phyloP scores from a whole-genome alignment of 164 flowering plant genomes.

The Litsea cubeba region DNA sequence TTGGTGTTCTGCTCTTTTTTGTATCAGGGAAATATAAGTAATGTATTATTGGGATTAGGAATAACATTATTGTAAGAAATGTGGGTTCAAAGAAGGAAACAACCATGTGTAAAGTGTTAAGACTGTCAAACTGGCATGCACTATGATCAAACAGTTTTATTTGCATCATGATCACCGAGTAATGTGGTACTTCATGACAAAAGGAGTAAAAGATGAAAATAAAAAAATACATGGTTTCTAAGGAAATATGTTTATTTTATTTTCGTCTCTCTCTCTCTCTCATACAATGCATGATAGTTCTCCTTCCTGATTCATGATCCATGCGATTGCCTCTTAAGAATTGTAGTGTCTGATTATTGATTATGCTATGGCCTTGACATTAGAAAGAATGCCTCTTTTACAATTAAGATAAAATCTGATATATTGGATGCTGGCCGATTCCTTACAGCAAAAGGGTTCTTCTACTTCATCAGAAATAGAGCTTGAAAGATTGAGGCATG shows the following conservation, averaged over 20 bases:
- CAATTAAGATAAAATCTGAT: not conserved
- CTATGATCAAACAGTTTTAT: not conserved
- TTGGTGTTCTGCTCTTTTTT: not conserved
- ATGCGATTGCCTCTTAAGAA: not conserved
- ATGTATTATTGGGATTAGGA: not conserved
- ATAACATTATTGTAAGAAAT: no score
- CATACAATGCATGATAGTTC: no score
- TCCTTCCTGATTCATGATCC: no score
- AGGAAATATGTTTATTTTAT: not conserved
- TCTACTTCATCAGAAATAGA: constrained; percentile 63
- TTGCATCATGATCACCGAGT: not conserved
- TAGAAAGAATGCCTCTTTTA: not conserved
- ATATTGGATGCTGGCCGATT: not conserved
- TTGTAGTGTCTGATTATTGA: not conserved
- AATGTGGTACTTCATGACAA: not conserved
- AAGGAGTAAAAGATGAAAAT: not conserved
- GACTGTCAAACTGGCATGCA: not conserved
- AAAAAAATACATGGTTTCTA: not conserved
- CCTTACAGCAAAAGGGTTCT: constrained; percentile 63
- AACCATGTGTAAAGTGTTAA: no score
- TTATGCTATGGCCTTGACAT: not conserved
- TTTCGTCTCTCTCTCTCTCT: no score
- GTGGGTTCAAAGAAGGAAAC: not conserved
- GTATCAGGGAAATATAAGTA: not conserved
- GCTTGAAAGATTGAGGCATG: constrained; percentile 53